Evolutionary conservation across 208 protist genomes (phyloP).

Genomic region (Strigomonas culicis): DNA sequence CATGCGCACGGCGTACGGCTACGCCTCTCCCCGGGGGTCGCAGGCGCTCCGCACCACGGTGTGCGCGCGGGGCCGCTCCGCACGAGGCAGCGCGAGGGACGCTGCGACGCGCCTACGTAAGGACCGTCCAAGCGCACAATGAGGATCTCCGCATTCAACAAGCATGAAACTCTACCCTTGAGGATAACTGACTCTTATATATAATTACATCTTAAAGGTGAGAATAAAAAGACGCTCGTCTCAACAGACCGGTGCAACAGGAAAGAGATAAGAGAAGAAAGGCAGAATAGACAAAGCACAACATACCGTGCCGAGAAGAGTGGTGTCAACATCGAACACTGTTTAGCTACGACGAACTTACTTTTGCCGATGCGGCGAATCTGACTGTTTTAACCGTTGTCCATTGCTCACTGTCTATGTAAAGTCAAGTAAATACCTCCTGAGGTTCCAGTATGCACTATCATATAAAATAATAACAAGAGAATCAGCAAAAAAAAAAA

Average conservation of each 20-base stretch:
- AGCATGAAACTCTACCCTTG: too few relatives aligned
- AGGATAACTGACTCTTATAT: not conserved
- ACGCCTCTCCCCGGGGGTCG: too few relatives aligned
- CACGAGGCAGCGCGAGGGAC: too few relatives aligned
- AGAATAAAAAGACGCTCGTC: not conserved
- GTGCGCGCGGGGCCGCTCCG: too few relatives aligned
- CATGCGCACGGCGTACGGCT: too few relatives aligned
- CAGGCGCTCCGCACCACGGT: too few relatives aligned
- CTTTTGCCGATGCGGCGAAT: not conserved
- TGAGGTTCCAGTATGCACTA: slow-evolving; percentile 38
- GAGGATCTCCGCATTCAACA: too few relatives aligned
- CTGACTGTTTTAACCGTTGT: too few relatives aligned
- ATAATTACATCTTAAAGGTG: not conserved
- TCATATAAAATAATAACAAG: slow-evolving; percentile 27
- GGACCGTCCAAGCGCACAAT: too few relatives aligned
- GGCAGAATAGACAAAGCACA: not conserved
- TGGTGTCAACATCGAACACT: not conserved
- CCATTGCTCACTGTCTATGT: slow-evolving; percentile 3
- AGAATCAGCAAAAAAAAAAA: not conserved
- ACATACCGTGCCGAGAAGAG: not conserved
- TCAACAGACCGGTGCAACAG: not conserved
- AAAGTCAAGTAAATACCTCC: slow-evolving; percentile 36
- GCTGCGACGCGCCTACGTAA: too few relatives aligned
- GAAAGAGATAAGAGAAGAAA: slow-evolving; percentile 1
- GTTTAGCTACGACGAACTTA: not conserved